These are phyloP conservation scores for Ceratonia siliqua DNA, from an alignment of 306 rosid species.

Conservation along the genomic window DNA sequence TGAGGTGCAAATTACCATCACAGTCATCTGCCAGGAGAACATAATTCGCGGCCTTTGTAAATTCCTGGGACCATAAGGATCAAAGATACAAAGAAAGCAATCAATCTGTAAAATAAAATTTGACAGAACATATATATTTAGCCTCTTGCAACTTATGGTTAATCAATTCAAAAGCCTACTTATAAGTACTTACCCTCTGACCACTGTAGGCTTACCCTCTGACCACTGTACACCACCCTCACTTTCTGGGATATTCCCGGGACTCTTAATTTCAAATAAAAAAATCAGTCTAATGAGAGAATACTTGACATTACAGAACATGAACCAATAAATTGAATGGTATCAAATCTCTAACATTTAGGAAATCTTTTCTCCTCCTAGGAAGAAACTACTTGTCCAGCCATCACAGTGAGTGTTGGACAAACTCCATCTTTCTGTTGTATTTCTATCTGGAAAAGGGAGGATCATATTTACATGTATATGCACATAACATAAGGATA, in stretches of 20 bases:
- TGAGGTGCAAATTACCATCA: neutral
- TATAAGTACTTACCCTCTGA: neutral
- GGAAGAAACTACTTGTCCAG: slow-evolving; percentile 61
- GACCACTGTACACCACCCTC: neutral
- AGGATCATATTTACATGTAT: slow-evolving; percentile 22
- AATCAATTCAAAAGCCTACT: slow-evolving; percentile 27
- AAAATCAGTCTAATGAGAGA: neutral
- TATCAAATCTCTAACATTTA: slow-evolving; percentile 30
- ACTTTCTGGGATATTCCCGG: slow-evolving; percentile 17
- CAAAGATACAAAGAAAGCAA: neutral
- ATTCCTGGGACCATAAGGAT: neutral
- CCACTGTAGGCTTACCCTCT: neutral
- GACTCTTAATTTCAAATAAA: neutral
- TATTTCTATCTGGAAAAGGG: slow-evolving; percentile 55
- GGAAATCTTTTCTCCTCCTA: slow-evolving; percentile 72
- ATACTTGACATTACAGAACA: neutral
- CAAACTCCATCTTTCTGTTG: slow-evolving; percentile 52
- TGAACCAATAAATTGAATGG: slow-evolving; percentile 1
- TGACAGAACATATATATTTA: neutral
- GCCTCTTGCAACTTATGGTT: neutral
- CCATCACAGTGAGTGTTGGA: slow-evolving; percentile 56
- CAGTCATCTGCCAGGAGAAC: neutral
- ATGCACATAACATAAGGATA: neutral
- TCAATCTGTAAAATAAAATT: neutral
- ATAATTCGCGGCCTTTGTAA: neutral